Evolutionary conservation across 1,284 basidiomycete species (phyloP).

Genomic region (Porogramme epimiltina): DNA sequence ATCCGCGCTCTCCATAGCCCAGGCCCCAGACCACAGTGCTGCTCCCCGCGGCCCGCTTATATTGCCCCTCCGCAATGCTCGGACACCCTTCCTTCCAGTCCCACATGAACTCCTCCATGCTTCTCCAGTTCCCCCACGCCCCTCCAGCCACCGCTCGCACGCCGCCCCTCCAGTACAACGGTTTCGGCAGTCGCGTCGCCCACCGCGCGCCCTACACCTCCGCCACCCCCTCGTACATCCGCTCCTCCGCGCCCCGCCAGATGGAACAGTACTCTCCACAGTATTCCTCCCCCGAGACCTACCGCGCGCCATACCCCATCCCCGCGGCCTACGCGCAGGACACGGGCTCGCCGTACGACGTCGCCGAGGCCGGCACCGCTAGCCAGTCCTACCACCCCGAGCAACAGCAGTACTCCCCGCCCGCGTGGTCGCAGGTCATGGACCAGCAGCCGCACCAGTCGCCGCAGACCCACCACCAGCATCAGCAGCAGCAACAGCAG

Average conservation of each 20-base stretch:
- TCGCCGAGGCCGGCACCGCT: constrained; percentile 11
- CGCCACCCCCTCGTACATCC: constrained; percentile 26
- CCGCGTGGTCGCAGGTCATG: constrained; percentile 15
- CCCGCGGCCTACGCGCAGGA: constrained; percentile 19
- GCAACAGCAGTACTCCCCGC: constrained; percentile 10
- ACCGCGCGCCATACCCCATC: constrained; percentile 16
- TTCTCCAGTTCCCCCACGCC: constrained; percentile 19
- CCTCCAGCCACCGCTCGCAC: constrained; percentile 5
- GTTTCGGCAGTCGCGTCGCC: constrained; percentile 17
- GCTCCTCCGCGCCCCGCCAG: constrained; percentile 27
- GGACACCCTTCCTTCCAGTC: constrained; percentile 15
- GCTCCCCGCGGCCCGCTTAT: constrained; percentile 19
- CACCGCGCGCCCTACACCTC: constrained; percentile 18
- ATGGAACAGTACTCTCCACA: constrained; percentile 15
- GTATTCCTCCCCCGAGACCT: constrained; percentile 14
- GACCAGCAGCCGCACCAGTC: constrained; percentile 5
- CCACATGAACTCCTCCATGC: constrained; percentile 24
- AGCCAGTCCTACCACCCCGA: constrained; percentile 16
- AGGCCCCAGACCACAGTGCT: constrained; percentile 16
- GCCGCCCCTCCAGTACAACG: constrained; percentile 15
- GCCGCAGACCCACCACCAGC: constrained; percentile 1
- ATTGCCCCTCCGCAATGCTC: constrained; percentile 8
- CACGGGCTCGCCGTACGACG: constrained; percentile 20
- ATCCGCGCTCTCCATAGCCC: constrained; percentile 15
- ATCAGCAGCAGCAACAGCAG: constrained; percentile 13